Conservation (phyloP, 768 basidiomycete species). For the Trametes elegans region DNA sequence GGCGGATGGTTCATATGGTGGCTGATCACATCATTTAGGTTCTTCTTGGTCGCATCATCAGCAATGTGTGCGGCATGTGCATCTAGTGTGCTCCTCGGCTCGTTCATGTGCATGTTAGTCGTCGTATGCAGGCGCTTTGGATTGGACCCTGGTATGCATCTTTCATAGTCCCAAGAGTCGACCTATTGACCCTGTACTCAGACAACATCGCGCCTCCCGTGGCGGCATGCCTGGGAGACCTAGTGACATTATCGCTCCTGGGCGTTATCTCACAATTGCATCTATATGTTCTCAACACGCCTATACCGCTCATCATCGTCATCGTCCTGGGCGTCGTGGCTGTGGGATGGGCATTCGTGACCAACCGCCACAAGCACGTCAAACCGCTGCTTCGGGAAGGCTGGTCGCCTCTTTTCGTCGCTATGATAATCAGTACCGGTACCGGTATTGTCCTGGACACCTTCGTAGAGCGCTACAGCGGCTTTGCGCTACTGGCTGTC, state of each 20-base stretch:
- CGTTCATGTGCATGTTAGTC: slow-evolving; percentile 88
- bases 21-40: slow-evolving; percentile 40
- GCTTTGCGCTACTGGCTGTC: slow-evolving; percentile 83
- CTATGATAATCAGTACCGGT: slow-evolving; percentile 83
- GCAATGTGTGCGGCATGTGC: slow-evolving; percentile 80
- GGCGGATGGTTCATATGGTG: neutral
- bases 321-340: slow-evolving; percentile 49
- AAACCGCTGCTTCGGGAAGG: slow-evolving; percentile 75
- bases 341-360: slow-evolving; percentile 49
- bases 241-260: slow-evolving; percentile 84
- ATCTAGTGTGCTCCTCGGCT: slow-evolving; percentile 78
- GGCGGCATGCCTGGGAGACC: slow-evolving; percentile 89
- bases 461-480: slow-evolving; percentile 84
- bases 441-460: slow-evolving; percentile 91
- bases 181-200: too few relatives aligned
- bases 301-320: slow-evolving; percentile 56
- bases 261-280: slow-evolving; percentile 73
- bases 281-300: slow-evolving; percentile 61
- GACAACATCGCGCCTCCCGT: slow-evolving; percentile 97
- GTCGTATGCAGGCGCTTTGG: slow-evolving; percentile 72
- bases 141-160: slow-evolving; percentile 74
- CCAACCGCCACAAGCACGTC: slow-evolving; percentile 65
- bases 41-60: slow-evolving; percentile 73
- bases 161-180: neutral
- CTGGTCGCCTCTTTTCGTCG: slow-evolving; percentile 89